phyloP scores from a whole-genome alignment of 495 filamentous ascomycete species.

The Bombardia bombarda region DNA sequence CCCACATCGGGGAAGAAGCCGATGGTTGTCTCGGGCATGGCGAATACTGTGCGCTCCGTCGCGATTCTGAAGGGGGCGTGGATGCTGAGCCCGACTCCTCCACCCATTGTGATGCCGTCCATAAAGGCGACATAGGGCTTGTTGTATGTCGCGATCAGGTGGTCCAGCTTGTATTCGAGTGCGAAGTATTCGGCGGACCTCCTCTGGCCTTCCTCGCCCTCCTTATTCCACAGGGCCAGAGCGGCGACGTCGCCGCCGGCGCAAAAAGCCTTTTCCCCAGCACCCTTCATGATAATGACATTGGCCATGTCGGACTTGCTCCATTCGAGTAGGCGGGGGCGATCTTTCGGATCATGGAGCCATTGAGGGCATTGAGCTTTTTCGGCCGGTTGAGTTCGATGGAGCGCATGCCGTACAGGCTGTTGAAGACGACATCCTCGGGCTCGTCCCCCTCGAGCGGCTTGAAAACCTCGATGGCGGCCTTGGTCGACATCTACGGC shows the following conservation, averaged over 20 bases:
- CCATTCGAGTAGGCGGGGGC: slow-evolving; percentile 81
- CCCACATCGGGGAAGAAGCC: slow-evolving; percentile 98
- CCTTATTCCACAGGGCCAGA: slow-evolving; percentile 63
- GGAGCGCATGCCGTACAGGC: slow-evolving; percentile 78
- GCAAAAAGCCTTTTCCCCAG: slow-evolving; percentile 78
- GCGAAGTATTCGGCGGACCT: slow-evolving; percentile 77
- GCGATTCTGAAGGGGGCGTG: slow-evolving; percentile 96
- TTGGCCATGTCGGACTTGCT: slow-evolving; percentile 88
- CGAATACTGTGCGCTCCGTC: slow-evolving; percentile 88
- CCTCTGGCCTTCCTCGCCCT: slow-evolving; percentile 56
- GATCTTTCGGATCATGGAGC: slow-evolving; percentile 92
- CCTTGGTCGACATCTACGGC: slow-evolving; percentile 49
- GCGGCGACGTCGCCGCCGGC: slow-evolving; percentile 83
- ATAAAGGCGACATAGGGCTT: slow-evolving; percentile 95
- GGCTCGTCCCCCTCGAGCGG: slow-evolving; percentile 60
- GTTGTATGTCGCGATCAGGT: slow-evolving; percentile 85
- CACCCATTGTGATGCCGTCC: slow-evolving; percentile 98
- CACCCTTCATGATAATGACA: slow-evolving; percentile 84
- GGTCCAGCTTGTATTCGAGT: slow-evolving; percentile 89
- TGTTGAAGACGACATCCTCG: slow-evolving; percentile 87
- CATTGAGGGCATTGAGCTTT: slow-evolving; percentile 85
- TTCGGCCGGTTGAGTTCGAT: slow-evolving; percentile 89
- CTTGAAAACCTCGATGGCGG: slow-evolving; percentile 17
- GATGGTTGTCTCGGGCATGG: slow-evolving; percentile 97
- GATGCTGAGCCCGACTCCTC: slow-evolving; percentile 86